Conservation (phyloP, 2,329 filamentous ascomycete species). For the Esteya vermicola region DNA sequence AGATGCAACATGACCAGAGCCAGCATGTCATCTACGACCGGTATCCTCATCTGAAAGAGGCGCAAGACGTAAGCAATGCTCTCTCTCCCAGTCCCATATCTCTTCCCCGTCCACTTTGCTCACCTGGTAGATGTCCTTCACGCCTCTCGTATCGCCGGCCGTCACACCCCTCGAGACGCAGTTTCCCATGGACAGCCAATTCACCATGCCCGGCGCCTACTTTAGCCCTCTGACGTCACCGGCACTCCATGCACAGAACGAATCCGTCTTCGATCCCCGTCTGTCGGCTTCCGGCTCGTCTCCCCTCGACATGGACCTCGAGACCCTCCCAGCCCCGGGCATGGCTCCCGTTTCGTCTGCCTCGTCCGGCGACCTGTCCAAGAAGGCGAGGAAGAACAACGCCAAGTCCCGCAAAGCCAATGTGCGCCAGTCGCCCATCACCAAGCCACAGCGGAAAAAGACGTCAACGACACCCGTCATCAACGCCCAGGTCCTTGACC, state of each 20-base stretch:
- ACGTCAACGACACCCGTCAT: slow-evolving; percentile 37
- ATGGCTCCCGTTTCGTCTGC: slow-evolving; percentile 14
- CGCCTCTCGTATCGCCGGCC: slow-evolving; percentile 69
- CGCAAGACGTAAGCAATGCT: slow-evolving; percentile 42
- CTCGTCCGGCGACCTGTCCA: slow-evolving; percentile 23
- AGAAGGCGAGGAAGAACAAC: slow-evolving; percentile 38
- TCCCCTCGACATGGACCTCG: slow-evolving; percentile 42
- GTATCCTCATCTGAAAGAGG: slow-evolving; percentile 37
- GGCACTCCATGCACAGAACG: slow-evolving; percentile 59
- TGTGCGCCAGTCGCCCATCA: slow-evolving; percentile 58
- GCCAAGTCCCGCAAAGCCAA: slow-evolving; percentile 36
- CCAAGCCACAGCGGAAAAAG: slow-evolving; percentile 49
- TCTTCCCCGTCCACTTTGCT: not conserved
- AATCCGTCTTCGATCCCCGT: slow-evolving; percentile 31
- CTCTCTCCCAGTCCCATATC: not conserved
- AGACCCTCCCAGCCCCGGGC: slow-evolving; percentile 19
- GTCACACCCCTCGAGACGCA: slow-evolving; percentile 65
- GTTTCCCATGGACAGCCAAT: slow-evolving; percentile 45
- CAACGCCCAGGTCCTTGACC: slow-evolving; percentile 38
- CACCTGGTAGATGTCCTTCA: slow-evolving; percentile 51
- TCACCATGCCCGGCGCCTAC: slow-evolving; percentile 54
- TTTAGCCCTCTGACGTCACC: slow-evolving; percentile 77
- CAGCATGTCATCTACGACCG: slow-evolving; percentile 35
- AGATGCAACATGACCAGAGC: slow-evolving; percentile 29
- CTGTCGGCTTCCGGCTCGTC: slow-evolving; percentile 28